Base-by-base conservation (phyloP, 805 yeast genomes). In the Myxozyma sirexii region DNA sequence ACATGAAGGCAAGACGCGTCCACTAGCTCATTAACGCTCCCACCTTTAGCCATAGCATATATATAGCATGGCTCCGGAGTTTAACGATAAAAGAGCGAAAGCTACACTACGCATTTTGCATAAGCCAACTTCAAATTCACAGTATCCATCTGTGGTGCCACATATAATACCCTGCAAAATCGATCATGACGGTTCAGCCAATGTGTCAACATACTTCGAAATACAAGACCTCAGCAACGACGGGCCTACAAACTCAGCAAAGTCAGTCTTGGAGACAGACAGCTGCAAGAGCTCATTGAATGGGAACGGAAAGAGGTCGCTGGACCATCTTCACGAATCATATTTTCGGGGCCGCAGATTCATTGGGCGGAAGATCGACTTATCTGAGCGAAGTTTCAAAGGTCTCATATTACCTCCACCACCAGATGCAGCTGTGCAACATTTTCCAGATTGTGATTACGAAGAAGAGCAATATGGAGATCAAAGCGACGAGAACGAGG, bases 281-380 rank as follows among this genome's bases (percentile, higher is more conserved):
- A 38, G 13, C 15, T 19, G 15, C 17, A 55, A 27, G 52, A 29
- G 10, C 10, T 6, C 6, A 29, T 29, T 29, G 33, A 29, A 29
- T 29, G 33, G 10, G 33, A 24, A 15, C n/a, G 31, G 26, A 27
- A 19, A 43, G 49, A 45, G n/a, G 19, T 12, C 35, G 19, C 23
- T 4, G 10, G 41, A 35, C 4, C 24, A 39, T 19, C 27, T 43
- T 12, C 35, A 52, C 29, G 63, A 61, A 47, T 26, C 61, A 26
- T 56, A 60, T 42, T 62, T 62, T 23, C 60, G 65, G 12, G 67
- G 67, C 4, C 45, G 67, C 19, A 43, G 42, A 37, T 31, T 63
- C 10, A 26, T 63, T 6, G 64, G 64, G 6, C 19, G 23, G 19
- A 37, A 38, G n/a, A n/a, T 61, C 17, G 26, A 15, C 5, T 15